Evolutionary conservation across 176 grass and related monocot genomes (phyloP).

Genomic region (Eragrostis nindensis): DNA sequence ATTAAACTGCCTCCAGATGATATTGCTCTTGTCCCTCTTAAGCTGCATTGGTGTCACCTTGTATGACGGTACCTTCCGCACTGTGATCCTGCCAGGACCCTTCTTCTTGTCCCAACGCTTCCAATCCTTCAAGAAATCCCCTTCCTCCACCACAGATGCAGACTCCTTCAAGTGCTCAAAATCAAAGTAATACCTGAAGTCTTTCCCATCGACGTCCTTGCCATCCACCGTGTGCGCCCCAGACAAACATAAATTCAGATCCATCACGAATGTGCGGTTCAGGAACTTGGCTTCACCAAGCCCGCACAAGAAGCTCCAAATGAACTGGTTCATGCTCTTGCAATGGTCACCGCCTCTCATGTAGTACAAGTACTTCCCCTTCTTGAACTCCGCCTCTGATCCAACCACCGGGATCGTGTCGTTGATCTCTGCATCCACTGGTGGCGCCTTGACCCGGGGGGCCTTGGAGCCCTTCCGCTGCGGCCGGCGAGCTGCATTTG

Average conservation of each 20-base stretch:
- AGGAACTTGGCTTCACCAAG: constrained; percentile 89
- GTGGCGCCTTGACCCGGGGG: constrained; percentile 13
- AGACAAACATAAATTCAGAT: constrained; percentile 75
- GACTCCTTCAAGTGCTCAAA: constrained; percentile 92
- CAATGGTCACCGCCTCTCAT: constrained; percentile 83
- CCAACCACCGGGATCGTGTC: constrained; percentile 75
- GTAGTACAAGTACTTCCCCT: constrained; percentile 83
- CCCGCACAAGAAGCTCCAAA: constrained; percentile 88
- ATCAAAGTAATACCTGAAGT: constrained; percentile 90
- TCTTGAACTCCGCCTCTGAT: constrained; percentile 85
- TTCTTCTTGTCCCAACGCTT: constrained; percentile 77
- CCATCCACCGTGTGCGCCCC: constrained; percentile 68
- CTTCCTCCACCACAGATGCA: constrained; percentile 68
- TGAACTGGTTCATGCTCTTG: constrained; percentile 95
- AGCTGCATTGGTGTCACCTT: constrained; percentile 90
- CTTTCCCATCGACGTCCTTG: constrained; percentile 74
- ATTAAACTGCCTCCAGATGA: constrained; percentile 90
- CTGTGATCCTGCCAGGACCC: constrained; percentile 58
- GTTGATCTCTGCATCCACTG: constrained; percentile 78
- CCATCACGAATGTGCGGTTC: constrained; percentile 87
- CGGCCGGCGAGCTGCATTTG: constrained; percentile 61
- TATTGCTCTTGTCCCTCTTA: constrained; percentile 74
- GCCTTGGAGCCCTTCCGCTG: constrained; percentile 16
- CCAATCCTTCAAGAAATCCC: constrained; percentile 75
- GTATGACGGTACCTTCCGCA: constrained; percentile 81